phyloP scores from a whole-genome alignment of 495 filamentous ascomycete species.

The Aspergillus heteromorphus region DNA sequence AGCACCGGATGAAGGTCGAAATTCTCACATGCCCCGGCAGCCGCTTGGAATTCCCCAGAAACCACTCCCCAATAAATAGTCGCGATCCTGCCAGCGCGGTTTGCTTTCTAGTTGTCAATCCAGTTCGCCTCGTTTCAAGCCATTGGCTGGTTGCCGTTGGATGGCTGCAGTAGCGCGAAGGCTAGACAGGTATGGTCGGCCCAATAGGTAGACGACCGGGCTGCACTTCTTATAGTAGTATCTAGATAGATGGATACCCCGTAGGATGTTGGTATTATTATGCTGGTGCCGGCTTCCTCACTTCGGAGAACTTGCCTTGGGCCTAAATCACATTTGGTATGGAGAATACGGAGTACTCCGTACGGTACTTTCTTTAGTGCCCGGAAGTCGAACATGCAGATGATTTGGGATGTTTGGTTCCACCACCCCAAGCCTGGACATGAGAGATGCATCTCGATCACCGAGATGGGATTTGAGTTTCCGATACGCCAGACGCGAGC shows the following conservation, averaged over 20 bases:
- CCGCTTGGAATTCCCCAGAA: neutral
- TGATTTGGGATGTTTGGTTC: neutral
- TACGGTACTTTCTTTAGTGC: no score
- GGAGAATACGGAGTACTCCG: neutral
- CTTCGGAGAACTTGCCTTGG: slow-evolving; percentile 2
- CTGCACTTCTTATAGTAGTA: neutral
- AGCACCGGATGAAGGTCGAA: neutral
- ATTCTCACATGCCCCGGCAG: slow-evolving; percentile 2
- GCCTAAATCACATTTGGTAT: neutral
- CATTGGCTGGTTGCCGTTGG: slow-evolving; percentile 1
- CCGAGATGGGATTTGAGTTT: neutral
- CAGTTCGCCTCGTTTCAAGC: neutral
- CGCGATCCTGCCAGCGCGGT: slow-evolving; percentile 3
- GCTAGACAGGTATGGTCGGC: neutral
- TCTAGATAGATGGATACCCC: neutral
- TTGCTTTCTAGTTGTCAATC: slow-evolving; percentile 3
- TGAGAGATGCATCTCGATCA: neutral
- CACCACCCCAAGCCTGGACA: neutral
- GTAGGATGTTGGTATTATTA: neutral
- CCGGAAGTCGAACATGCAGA: neutral
- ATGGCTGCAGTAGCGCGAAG: neutral
- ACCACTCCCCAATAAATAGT: neutral
- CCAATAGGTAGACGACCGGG: neutral
- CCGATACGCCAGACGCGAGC: neutral
- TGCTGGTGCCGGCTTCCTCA: neutral